phyloP scores from a whole-genome alignment of 2,329 filamentous ascomycete species.

The Pseudocercospora cruenta region DNA sequence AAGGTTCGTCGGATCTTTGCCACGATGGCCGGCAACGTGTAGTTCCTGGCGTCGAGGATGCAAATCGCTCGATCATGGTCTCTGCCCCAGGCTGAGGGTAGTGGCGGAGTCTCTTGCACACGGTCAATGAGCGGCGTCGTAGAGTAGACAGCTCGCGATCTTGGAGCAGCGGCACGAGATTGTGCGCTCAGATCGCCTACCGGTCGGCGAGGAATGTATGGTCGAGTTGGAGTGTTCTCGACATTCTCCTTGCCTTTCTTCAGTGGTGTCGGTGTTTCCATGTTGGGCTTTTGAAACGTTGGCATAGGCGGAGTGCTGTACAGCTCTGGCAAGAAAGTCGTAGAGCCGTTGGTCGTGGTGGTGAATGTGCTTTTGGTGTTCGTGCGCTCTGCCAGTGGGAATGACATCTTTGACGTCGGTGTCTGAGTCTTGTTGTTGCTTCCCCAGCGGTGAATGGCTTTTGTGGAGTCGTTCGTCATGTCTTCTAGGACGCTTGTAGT shows the following conservation, averaged over 20 bases:
- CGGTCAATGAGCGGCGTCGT: slow-evolving; percentile 29
- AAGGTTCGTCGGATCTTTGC: slow-evolving; percentile 37
- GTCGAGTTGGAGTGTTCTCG: slow-evolving; percentile 20
- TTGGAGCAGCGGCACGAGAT: slow-evolving; percentile 2
- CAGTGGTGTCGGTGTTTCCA: slow-evolving; percentile 17
- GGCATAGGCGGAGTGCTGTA: slow-evolving; percentile 38
- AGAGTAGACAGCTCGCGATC: slow-evolving; percentile 13
- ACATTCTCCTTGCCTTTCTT: slow-evolving; percentile 1
- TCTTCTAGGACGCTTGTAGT: slow-evolving; percentile 20
- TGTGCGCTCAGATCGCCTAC: not conserved
- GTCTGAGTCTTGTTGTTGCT: slow-evolving; percentile 23
- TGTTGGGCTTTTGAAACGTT: slow-evolving; percentile 34
- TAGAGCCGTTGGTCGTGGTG: slow-evolving; percentile 25
- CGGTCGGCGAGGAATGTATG: slow-evolving; percentile 1
- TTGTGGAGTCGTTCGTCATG: slow-evolving; percentile 20
- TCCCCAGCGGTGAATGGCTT: slow-evolving; percentile 22
- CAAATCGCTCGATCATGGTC: slow-evolving; percentile 42
- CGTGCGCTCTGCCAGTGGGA: slow-evolving; percentile 28
- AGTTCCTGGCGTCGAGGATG: slow-evolving; percentile 38
- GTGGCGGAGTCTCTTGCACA: slow-evolving; percentile 30
- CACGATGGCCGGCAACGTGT: slow-evolving; percentile 35
- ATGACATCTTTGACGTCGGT: slow-evolving; percentile 17
- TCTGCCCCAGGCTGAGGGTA: slow-evolving; percentile 36
- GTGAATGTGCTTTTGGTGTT: slow-evolving; percentile 26
- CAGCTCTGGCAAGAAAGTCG: slow-evolving; percentile 34